phyloP scores from a whole-genome alignment of 768 basidiomycete species.

The Lactarius indigo region DNA sequence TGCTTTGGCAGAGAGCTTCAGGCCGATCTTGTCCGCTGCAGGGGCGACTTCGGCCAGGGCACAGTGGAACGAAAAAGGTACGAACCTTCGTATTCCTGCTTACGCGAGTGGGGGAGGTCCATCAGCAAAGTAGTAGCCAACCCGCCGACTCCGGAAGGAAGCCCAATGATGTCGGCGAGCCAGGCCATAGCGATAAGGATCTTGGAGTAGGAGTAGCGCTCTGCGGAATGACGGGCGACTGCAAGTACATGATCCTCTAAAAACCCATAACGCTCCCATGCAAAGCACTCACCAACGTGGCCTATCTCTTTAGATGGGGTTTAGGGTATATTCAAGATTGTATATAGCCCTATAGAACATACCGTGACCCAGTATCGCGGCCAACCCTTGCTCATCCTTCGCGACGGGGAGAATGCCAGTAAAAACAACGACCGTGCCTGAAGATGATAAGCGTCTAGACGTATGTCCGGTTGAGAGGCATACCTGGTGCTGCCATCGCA shows the following conservation, averaged over 20 bases:
- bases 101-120: slow-evolving; percentile 80
- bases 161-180: slow-evolving; percentile 47
- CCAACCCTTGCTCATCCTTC: slow-evolving; percentile 74
- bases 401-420: slow-evolving; percentile 84
- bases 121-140: slow-evolving; percentile 50
- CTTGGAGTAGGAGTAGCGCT: slow-evolving; percentile 41
- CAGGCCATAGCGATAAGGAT: slow-evolving; percentile 41
- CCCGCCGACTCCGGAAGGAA: slow-evolving; percentile 52
- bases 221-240: slow-evolving; percentile 58
- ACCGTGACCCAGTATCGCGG: slow-evolving; percentile 86
- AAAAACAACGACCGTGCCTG: slow-evolving; percentile 82
- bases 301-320: slow-evolving; percentile 60
- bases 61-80: not conserved
- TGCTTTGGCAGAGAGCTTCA: slow-evolving; percentile 74
- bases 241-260: slow-evolving; percentile 7
- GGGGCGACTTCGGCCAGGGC: not conserved
- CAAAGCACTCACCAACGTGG: slow-evolving; percentile 52
- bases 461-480: not conserved
- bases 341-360: slow-evolving; percentile 14
- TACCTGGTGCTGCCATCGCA: slow-evolving; percentile 74
- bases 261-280: not conserved
- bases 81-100: slow-evolving; percentile 75
- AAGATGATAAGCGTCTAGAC: not conserved
- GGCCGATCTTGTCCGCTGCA: slow-evolving; percentile 81
- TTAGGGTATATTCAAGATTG: not conserved